phyloP scores from a whole-genome alignment of 23 red algal species.

The Agarophyton chilense region DNA sequence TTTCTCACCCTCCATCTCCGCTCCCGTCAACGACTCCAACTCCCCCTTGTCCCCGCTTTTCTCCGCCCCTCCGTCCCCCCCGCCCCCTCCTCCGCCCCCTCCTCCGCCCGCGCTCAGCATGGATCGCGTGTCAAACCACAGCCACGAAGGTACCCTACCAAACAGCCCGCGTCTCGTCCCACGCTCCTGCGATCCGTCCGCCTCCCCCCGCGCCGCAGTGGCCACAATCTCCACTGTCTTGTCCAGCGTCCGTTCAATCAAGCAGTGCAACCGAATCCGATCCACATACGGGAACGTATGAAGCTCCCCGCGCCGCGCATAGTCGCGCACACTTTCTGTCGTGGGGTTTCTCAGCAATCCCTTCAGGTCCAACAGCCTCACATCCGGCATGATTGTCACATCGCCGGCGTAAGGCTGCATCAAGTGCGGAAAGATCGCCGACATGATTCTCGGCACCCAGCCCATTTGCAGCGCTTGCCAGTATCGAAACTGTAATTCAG shows the following conservation, averaged over 20 bases:
- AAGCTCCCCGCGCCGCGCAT: slow-evolving; percentile 58
- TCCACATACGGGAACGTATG: slow-evolving; percentile 84
- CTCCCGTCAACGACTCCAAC: neutral
- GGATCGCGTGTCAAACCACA: slow-evolving; percentile 74
- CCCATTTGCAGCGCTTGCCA: slow-evolving; percentile 89
- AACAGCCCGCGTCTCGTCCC: slow-evolving; percentile 32
- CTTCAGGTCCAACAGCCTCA: slow-evolving; percentile 68
- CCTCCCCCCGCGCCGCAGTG: slow-evolving; percentile 27
- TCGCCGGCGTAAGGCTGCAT: slow-evolving; percentile 95
- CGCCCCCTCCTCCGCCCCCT: neutral
- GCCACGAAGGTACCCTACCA: slow-evolving; percentile 75
- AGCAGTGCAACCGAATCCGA: slow-evolving; percentile 81
- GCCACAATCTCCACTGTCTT: slow-evolving; percentile 76
- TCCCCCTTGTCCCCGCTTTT: neutral
- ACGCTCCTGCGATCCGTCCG: slow-evolving; percentile 4
- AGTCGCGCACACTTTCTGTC: slow-evolving; percentile 28
- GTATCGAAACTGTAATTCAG: slow-evolving; percentile 92
- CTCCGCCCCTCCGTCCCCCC: neutral
- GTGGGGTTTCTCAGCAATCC: slow-evolving; percentile 85
- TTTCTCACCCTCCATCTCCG: neutral
- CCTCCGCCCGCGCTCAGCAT: slow-evolving; percentile 9
- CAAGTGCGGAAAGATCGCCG: slow-evolving; percentile 76
- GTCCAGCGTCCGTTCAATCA: slow-evolving; percentile 91
- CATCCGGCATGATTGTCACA: slow-evolving; percentile 89
- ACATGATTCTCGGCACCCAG: slow-evolving; percentile 70